phyloP scores from a whole-genome alignment of 1,284 basidiomycete species.

The Ceratobasidium sp. region DNA sequence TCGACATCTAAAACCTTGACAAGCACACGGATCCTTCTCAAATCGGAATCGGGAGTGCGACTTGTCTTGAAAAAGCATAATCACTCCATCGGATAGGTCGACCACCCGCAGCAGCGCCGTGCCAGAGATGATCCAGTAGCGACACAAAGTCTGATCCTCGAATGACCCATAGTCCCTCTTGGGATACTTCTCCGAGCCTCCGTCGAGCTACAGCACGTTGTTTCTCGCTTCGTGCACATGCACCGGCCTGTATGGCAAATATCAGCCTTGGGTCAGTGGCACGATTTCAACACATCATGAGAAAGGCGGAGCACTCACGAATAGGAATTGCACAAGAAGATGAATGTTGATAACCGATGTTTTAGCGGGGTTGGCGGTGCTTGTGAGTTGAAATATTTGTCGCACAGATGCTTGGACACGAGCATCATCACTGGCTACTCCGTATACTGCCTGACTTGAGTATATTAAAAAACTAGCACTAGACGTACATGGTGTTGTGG shows the following conservation, averaged over 20 bases:
- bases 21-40: background rate
- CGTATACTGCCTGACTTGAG: too few species aligned
- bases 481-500: background rate
- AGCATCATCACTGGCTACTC: too few species aligned
- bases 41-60: conserved; percentile 16
- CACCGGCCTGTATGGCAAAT: conserved; percentile 1
- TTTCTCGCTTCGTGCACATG: conserved; percentile 18
- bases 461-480: too few species aligned
- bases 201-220: background rate
- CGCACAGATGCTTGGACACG: conserved; percentile 9
- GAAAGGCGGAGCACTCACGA: conserved; percentile 3
- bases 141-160: conserved; percentile 11
- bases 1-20: too few species aligned
- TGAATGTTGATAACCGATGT: conserved; percentile 8
- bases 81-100: background rate
- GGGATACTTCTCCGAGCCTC: background rate
- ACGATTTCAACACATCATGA: background rate
- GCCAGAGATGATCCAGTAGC: conserved; percentile 22
- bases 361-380: conserved; percentile 1
- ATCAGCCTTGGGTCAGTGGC: too few species aligned
- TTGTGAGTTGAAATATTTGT: conserved; percentile 26
- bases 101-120: conserved; percentile 27
- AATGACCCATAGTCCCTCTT: conserved; percentile 19
- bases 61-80: conserved; percentile 1
- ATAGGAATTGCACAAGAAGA: conserved; percentile 19